Evolutionary conservation across 371 early-diverging fungal species (phyloP), one percentile per base, ranked within the genome.

Genomic region (Mortierella sp.): DNA sequence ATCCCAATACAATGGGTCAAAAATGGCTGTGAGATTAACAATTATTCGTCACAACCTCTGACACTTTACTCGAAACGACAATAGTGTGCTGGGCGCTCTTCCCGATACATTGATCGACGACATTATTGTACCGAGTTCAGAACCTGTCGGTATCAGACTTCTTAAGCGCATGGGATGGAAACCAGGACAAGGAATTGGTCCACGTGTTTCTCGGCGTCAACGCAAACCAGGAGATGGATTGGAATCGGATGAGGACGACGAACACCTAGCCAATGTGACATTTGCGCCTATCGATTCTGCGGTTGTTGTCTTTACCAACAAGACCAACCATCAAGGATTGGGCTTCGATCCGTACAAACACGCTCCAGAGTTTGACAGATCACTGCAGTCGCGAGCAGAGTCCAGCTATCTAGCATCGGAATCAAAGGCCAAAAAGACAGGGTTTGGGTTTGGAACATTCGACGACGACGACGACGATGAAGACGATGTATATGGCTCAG

Each of bases 111-210:
- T 86, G 19, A 67, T 86, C 21, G 82, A 76, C 25, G 85, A 85
- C 46, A 71, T 93, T 44, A 79, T 95, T 31, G 85, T 85, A 0
- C 93, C 93, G 2, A 79, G 87, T 6, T 82, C 82, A n/a, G 88
- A 89, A 24, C 81, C 88, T 0, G 63, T 88, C 1, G 90, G 91
- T 19, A 59, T 81, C 17, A 82, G 84, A 47, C 71, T 95, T 2
- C 67, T 95, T 46, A 83, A 88, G 43, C 82, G 84, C 54, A 91
- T 94, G 91, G 94, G 94, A 22, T 94, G 94, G 94, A 82, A 90
- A 44, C 90, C 92, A 46, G 94, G 94, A 9, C 93, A 94, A 68
- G 94, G 93, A 2, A 88, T 93, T 56, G 95, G 94, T 0, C 90
- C 92, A 12, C 85, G 92, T 10, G 72, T 84, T 31, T 81, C 50